Conservation (phyloP, 257 asterid species). For the Solanum boliviense region DNA sequence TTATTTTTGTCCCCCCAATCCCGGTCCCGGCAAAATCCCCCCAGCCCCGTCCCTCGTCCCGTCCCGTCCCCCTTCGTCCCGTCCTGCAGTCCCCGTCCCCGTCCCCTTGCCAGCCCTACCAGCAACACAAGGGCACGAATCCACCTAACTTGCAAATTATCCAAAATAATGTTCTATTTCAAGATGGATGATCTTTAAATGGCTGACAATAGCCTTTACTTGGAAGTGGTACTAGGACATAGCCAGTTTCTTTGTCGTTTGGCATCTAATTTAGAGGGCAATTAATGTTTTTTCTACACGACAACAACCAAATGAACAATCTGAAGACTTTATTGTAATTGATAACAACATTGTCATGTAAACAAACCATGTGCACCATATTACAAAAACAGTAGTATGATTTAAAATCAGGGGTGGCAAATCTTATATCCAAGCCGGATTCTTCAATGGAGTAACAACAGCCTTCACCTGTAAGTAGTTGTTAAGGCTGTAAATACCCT, state of each 20-base stretch:
- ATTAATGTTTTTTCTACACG: background rate
- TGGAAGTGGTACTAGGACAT: background rate
- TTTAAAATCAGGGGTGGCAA: background rate
- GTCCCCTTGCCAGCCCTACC: too few relatives aligned
- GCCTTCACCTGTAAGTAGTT: slow-evolving; percentile 79
- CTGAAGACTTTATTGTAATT: background rate
- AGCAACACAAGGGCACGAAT: too few relatives aligned
- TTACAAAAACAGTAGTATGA: background rate
- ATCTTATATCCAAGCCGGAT: slow-evolving; percentile 64
- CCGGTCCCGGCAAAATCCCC: too few relatives aligned
- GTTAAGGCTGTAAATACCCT: slow-evolving; percentile 53
- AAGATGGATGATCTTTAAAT: background rate
- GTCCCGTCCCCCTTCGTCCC: too few relatives aligned
- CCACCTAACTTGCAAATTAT: background rate
- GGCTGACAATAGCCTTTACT: background rate
- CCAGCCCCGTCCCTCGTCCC: too few relatives aligned
- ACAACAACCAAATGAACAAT: background rate
- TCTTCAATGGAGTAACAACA: slow-evolving; percentile 57
- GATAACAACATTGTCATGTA: background rate
- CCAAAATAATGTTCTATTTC: background rate
- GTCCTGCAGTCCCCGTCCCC: too few relatives aligned
- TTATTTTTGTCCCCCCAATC: too few relatives aligned
- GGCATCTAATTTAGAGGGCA: background rate
- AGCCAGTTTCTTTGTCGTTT: background rate
- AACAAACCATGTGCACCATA: background rate